These are phyloP conservation scores for Geotrichum candidum DNA, from an alignment of 1,139 yeast genomes.

Conservation along the genomic window DNA sequence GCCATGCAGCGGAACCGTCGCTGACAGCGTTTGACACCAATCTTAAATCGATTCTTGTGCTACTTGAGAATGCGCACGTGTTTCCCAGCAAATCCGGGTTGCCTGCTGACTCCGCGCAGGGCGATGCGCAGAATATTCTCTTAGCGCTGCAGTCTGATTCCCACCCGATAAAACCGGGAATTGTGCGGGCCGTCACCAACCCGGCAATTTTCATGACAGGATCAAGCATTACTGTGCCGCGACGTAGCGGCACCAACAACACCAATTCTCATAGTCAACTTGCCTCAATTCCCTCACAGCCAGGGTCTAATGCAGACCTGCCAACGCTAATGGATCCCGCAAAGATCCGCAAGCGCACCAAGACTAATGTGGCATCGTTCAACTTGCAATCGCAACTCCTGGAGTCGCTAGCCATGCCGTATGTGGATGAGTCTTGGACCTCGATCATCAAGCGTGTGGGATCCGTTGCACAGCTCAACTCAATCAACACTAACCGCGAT, in stretches of 20 bases:
- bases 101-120: constrained; percentile 2
- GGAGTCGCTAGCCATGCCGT: constrained; percentile 32
- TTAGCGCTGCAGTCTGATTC: constrained; percentile 10
- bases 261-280: neutral
- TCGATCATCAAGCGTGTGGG: constrained; percentile 23
- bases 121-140: constrained; percentile 7
- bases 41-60: constrained; percentile 21
- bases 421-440: constrained; percentile 26
- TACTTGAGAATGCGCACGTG: constrained; percentile 23
- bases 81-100: constrained; percentile 12
- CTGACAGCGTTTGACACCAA: constrained; percentile 21
- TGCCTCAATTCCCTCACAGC: constrained; percentile 1
- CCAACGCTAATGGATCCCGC: constrained; percentile 15
- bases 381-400: constrained; percentile 33
- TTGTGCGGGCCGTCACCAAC: constrained; percentile 9
- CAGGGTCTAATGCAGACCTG: constrained; percentile 2
- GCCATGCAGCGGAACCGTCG: constrained; percentile 16
- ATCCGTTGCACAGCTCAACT: constrained; percentile 15
- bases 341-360: constrained; percentile 21
- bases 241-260: neutral
- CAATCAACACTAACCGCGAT: neutral
- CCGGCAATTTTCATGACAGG: constrained; percentile 10
- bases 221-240: neutral
- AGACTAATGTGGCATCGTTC: constrained; percentile 24
- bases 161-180: constrained; percentile 7